phyloP scores from a whole-genome alignment of 2,329 filamentous ascomycete species.

The Hymenoscyphus infarciens region DNA sequence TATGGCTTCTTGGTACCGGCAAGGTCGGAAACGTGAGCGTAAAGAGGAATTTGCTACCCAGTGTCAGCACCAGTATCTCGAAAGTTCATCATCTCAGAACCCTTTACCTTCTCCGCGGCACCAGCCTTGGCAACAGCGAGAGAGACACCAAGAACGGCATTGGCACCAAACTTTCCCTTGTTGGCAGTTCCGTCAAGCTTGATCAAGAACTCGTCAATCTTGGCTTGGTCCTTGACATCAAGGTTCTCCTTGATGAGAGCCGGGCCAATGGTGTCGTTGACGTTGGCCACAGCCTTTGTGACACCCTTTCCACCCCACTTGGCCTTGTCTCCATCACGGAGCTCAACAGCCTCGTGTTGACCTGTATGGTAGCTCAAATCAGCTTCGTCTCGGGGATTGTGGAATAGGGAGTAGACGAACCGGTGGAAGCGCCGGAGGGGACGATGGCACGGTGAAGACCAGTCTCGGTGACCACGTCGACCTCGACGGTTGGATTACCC shows the following conservation, averaged over 20 bases:
- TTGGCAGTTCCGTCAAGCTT: slow-evolving; percentile 79
- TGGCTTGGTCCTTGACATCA: slow-evolving; percentile 83
- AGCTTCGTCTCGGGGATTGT: slow-evolving; percentile 20
- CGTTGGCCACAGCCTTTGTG: slow-evolving; percentile 79
- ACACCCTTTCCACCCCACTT: slow-evolving; percentile 89
- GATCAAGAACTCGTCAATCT: slow-evolving; percentile 81
- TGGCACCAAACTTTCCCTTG: slow-evolving; percentile 85
- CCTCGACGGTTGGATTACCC: slow-evolving; percentile 97
- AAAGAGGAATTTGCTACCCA: slow-evolving; percentile 69
- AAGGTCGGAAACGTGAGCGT: slow-evolving; percentile 83
- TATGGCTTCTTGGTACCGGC: slow-evolving; percentile 89
- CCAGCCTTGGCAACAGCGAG: slow-evolving; percentile 84
- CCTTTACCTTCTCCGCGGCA: slow-evolving; percentile 72
- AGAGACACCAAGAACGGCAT: slow-evolving; percentile 82
- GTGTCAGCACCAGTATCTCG: slow-evolving; percentile 12
- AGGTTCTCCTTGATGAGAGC: slow-evolving; percentile 77
- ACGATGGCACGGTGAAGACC: slow-evolving; percentile 97
- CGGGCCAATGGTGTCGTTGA: slow-evolving; percentile 77
- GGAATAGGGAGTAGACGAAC: slow-evolving; percentile 48
- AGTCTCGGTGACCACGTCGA: slow-evolving; percentile 93
- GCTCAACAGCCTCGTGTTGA: slow-evolving; percentile 86
- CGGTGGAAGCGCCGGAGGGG: slow-evolving; percentile 92
- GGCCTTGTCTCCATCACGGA: slow-evolving; percentile 83
- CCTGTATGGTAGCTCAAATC: slow-evolving; percentile 46
- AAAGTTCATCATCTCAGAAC: slow-evolving; percentile 7